Evolutionary conservation across 106 monocot genomes (phyloP), one percentile per base, ranked within the genome.

Genomic region (Hemerocallis citrina): DNA sequence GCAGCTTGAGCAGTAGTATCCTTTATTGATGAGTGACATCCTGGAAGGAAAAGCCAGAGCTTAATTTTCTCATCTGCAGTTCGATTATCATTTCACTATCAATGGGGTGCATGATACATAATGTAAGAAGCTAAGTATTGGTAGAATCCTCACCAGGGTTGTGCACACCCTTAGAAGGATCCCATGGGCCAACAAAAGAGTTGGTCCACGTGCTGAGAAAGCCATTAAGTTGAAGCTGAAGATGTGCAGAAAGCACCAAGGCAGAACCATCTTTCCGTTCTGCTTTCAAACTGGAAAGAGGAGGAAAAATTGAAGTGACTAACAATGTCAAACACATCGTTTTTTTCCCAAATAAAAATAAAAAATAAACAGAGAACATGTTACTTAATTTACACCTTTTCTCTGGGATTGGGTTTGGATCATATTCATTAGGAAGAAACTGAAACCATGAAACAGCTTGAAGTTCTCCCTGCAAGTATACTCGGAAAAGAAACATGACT

Each of bases 121-220:
- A 47, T 13, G 20, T 32, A 23, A 40, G 19, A 72, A 17, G 36
- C 3, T 30, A 55, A 25, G 29, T 31, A 76, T 40, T 20, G 10
- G 11, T 62, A 52, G 44, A 62, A 49, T 13, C 47, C 71, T 52
- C 39, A 96, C 95, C 95, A 63, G 95, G 95, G 61, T 96, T 96
- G 70, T 96, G 87, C 33, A 70, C 74, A 34, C 95, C 95, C 74
- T 96, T 90, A 63, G 95, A 96, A 57, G 95, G 95, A 69, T 96
- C 95, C 95, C 95, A 96, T 22, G 95, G 95, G 59, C 95, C 95
- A 67, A 96, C 86, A 84, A 96, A 96, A 3, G 90, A 90, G 57
- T 91, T 96, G 16, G 95, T 87, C 95, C 95, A 96, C 33, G 95
- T 80, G 52, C 84, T 84, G 48, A 91, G 81, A 74, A 91, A 87